Percentiles rank a stretch among this genome's conserved stretches.
Evolutionary conservation across 805 yeast genomes (phyloP).

Genomic region (Hanseniaspora occidentalis): DNA sequence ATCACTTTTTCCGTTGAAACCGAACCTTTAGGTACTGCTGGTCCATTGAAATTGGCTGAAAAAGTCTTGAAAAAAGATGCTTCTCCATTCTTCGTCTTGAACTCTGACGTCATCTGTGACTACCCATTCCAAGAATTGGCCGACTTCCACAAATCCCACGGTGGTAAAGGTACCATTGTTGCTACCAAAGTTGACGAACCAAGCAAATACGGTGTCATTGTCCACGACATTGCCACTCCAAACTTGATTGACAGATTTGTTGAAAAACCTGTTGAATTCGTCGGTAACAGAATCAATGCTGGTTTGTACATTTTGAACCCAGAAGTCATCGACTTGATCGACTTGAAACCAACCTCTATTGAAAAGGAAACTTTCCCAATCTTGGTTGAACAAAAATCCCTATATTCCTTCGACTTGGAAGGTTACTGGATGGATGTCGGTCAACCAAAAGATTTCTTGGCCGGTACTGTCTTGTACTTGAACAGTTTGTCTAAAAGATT

Average conservation of each 20-base stretch:
- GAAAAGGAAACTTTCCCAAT: slow-evolving; percentile 99
- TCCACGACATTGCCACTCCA: slow-evolving; percentile 88
- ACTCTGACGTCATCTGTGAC: slow-evolving; percentile 98
- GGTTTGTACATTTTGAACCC: slow-evolving; percentile 98
- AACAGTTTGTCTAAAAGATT: slow-evolving; percentile 72
- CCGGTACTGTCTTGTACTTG: slow-evolving; percentile 90
- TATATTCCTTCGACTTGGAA: slow-evolving; percentile 94
- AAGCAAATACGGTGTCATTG: slow-evolving; percentile 98
- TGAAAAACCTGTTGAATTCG: slow-evolving; percentile 98
- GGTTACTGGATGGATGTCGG: slow-evolving; percentile 99
- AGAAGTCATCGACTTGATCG: slow-evolving; percentile 89
- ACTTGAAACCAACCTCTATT: slow-evolving; percentile 96
- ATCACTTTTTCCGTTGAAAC: slow-evolving; percentile 97
- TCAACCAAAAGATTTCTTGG: slow-evolving; percentile 98
- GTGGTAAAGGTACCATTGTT: slow-evolving; percentile 96
- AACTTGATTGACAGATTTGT: slow-evolving; percentile 96
- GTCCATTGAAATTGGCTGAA: slow-evolving; percentile 97
- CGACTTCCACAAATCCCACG: slow-evolving; percentile 87
- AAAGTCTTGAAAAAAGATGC: slow-evolving; percentile 85
- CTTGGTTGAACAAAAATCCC: slow-evolving; percentile 75
- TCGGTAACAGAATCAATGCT: slow-evolving; percentile 98
- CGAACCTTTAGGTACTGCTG: slow-evolving; percentile 99
- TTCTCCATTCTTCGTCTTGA: slow-evolving; percentile 92
- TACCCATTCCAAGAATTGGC: slow-evolving; percentile 92
- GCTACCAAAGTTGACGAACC: slow-evolving; percentile 99